These are phyloP conservation scores for Gynostemma pentaphyllum DNA, from an alignment of 306 rosid genomes.

Conservation along the genomic window DNA sequence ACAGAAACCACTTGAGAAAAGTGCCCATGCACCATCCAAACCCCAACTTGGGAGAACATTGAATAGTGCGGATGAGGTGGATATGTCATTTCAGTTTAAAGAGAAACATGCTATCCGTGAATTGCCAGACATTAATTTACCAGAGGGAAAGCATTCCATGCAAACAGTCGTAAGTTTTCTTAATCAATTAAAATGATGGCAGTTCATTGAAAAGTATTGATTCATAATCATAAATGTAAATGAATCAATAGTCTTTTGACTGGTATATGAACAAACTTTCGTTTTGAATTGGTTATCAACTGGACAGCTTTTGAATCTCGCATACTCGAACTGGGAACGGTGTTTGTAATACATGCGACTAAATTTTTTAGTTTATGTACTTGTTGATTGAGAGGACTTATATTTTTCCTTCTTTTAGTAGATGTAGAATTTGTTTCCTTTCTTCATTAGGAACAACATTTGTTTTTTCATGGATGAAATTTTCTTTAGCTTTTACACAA, in stretches of 20 bases:
- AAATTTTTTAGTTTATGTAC: neutral
- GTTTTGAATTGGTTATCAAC: neutral
- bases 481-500: neutral
- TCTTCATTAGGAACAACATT: neutral
- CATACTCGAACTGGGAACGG: neutral
- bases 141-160: conserved; percentile 35
- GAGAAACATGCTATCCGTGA: conserved; percentile 55
- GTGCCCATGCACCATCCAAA: conserved; percentile 43
- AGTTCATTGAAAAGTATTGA: conserved; percentile 7
- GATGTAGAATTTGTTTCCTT: neutral
- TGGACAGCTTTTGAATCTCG: neutral
- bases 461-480: neutral
- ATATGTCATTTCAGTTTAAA: conserved; percentile 33
- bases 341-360: neutral
- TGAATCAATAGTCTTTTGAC: neutral
- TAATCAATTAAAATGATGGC: conserved; percentile 1
- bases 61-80: conserved; percentile 34
- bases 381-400: neutral
- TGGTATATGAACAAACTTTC: neutral
- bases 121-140: conserved; percentile 51
- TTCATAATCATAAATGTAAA: neutral
- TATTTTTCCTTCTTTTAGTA: neutral
- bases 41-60: conserved; percentile 48
- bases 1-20: conserved; percentile 53
- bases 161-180: conserved; percentile 51